Base-by-base conservation (phyloP, 1,284 basidiomycete species). In the Irpex rosettiformis region DNA sequence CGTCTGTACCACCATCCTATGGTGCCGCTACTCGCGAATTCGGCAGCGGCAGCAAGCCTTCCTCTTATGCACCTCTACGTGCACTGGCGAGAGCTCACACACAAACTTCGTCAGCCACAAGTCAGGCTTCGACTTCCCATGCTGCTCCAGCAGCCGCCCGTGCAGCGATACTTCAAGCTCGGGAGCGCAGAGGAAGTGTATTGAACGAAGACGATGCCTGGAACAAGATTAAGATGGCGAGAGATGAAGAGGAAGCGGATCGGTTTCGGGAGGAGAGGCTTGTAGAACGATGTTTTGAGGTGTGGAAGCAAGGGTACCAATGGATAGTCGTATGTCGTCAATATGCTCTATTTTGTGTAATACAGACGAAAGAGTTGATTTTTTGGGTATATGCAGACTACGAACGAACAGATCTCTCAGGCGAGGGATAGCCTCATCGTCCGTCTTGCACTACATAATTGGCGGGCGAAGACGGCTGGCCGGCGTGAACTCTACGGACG, bases 171-270 rank as follows among this genome's bases (percentile, higher is more conserved):
- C 45, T 66, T 59, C 58, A 60, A 56, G 62, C 61, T 4, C 63
- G 73, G 53, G 76, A 80, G 61, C 75, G 76, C 43, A 77, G 73
- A 59, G 75, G 75, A 3, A 81, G 77, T 60, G 74, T 77, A 22
- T 71, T 84, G 22, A 84, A 88, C 64, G 82, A 86, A 65, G 82
- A 88, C 58, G 87, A 89, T 59, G 85, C 87, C 0, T 93, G 89
- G 87, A 84, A 84, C 62, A 87, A 86, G 61, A 85, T 91, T 48
- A 79, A 79, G 66, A 82, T 86, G 76, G 78, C 80, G 51, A 80
- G 83, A 61, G 84, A 90, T 64, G 85, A 91, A 66, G 77, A 81
- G 65, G 81, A 83, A 42, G 90, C 91, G n/a, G 87, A 85, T 67
- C 75, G 76, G 56, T 91, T 86, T 70, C 76, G 85, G 54, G 75